Base-by-base conservation (phyloP, 768 basidiomycete genomes). In the Hericium rajendrae region DNA sequence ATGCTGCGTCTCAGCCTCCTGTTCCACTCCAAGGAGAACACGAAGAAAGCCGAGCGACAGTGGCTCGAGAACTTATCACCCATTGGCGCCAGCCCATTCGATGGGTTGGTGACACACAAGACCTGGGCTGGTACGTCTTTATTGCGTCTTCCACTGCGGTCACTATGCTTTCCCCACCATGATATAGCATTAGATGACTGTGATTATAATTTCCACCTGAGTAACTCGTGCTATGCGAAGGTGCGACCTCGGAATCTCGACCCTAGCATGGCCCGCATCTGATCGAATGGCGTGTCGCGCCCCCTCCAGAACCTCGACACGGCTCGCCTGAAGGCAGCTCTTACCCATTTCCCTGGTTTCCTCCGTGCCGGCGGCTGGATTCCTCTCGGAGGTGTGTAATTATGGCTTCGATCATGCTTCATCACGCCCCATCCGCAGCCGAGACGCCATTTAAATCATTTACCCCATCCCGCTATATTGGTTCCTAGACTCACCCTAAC, bases 161-260 rank as follows among this genome's bases (percentile, higher is more conserved):
- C 6, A 3, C 8, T 20, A 38, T 16, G n/a, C 38, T 2, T 49
- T 55, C n/a, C 16, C 32, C 11, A 10, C 13, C 6, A 6, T 51
- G n/a, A 2, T 16, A n/a, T 24, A 49, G 9, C 9, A 4, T n/a
- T 55, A 86, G 86, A 76, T 56, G 32, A 32, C 32, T 62, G 83
- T 6, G 88, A 91, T 60, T 84, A 83, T 64, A 82, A 87, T 65
- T 67, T 77, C 12, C 89, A 92, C 65, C 74, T 91, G 57, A 89
- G 86, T 67, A 92, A 92, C 65, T 89, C 88, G 0, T 84, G 81
- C 54, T 92, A 91, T 60, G 79, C 86, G 4, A 90, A 88, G 75
- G 85, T 80, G 57, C 15, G 72, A 24, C 46, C 2, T 11, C 37
- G n/a, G 26, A 20, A 6, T 48, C 38, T 6, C 6, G 12, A 16